phyloP scores from a whole-genome alignment of 305 asterid genomes.

The Rubia balearica region DNA sequence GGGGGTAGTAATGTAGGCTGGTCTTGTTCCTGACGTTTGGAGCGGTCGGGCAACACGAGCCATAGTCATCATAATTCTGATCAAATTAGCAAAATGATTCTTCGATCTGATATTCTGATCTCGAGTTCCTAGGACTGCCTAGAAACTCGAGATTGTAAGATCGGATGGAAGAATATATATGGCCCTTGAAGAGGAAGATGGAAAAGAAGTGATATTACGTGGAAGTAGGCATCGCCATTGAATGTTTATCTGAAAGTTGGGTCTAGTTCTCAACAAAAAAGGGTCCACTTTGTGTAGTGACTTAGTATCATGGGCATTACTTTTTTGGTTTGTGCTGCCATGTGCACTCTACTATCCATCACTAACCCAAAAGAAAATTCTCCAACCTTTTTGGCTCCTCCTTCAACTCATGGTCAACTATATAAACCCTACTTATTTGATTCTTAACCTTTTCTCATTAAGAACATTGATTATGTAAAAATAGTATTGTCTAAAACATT shows the following conservation, averaged over 20 bases:
- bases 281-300: constrained; percentile 8
- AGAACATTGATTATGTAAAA: too few relatives aligned
- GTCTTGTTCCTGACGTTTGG: background rate
- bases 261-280: background rate
- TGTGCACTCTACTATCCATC: constrained; percentile 8
- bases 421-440: too few relatives aligned
- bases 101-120: too few relatives aligned
- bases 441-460: too few relatives aligned
- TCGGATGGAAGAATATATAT: too few relatives aligned
- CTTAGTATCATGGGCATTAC: background rate
- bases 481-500: too few relatives aligned
- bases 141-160: too few relatives aligned
- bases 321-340: constrained; percentile 8
- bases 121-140: too few relatives aligned
- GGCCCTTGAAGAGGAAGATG: background rate
- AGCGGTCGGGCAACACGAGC: background rate
- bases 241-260: constrained; percentile 7
- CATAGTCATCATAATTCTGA: too few relatives aligned
- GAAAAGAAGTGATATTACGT: background rate
- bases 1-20: background rate
- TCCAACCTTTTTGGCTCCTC: background rate
- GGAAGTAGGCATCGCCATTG: constrained; percentile 9
- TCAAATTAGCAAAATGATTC: too few relatives aligned
- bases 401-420: background rate
- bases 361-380: background rate